Conservation (phyloP, 176 grass and related monocot genomes). For the Juncus inflexus region DNA sequence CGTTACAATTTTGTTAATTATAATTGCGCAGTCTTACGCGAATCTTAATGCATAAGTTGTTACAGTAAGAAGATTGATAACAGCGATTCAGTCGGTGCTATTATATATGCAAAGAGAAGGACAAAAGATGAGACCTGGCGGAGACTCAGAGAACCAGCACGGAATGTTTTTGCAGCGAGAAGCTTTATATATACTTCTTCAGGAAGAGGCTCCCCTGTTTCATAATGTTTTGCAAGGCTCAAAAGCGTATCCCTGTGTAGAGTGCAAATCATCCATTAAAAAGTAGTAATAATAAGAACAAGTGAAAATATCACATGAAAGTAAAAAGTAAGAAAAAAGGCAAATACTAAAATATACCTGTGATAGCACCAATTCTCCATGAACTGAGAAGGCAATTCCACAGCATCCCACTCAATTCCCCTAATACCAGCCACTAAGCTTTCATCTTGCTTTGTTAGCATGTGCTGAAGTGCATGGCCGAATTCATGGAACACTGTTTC, state of each 20-base stretch:
- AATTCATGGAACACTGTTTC: slow-evolving; percentile 99
- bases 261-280: too few species aligned
- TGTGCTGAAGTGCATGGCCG: slow-evolving; percentile 97
- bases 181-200: slow-evolving; percentile 87
- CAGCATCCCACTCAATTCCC: slow-evolving; percentile 97
- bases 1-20: too few species aligned
- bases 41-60: too few species aligned
- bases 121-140: slow-evolving; percentile 50
- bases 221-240: slow-evolving; percentile 93
- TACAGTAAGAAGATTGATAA: too few species aligned
- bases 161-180: slow-evolving; percentile 95
- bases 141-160: slow-evolving; percentile 86
- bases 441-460: slow-evolving; percentile 98
- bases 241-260: slow-evolving; percentile 77
- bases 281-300: neutral
- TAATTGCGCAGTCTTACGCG: too few species aligned
- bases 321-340: neutral
- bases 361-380: slow-evolving; percentile 99
- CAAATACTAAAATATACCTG: slow-evolving; percentile 48
- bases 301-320: neutral
- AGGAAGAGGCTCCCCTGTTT: slow-evolving; percentile 84
- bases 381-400: slow-evolving; percentile 95
- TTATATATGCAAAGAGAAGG: neutral
- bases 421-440: slow-evolving; percentile 87
- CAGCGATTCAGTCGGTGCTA: too few species aligned